Percentiles rank a stretch among this genome's conserved stretches.
phyloP scores from a whole-genome alignment of 805 yeast genomes.

The Yamadazyma nakazawae region DNA sequence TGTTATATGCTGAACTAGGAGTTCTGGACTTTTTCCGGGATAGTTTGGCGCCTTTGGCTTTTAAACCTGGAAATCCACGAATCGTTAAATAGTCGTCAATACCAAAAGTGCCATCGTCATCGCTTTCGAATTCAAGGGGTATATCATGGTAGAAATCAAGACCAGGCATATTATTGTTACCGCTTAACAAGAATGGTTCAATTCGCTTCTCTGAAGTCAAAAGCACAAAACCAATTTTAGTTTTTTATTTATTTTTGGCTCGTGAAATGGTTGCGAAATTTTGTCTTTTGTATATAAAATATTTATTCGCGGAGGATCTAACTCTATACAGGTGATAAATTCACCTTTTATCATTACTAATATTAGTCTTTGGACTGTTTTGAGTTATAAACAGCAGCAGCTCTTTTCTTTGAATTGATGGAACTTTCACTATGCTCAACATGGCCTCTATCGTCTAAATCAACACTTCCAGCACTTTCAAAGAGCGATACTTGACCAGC shows the following conservation, averaged over 20 bases:
- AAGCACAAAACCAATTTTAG: not conserved
- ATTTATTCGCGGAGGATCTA: too few relatives aligned
- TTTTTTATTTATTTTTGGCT: too few relatives aligned
- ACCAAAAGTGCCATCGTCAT: not conserved
- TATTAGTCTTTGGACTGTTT: too few relatives aligned
- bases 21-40: not conserved
- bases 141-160: not conserved
- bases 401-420: slow-evolving; percentile 36
- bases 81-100: slow-evolving; percentile 1
- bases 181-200: not conserved
- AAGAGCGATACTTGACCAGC: slow-evolving; percentile 77
- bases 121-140: not conserved
- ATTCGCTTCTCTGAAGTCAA: not conserved
- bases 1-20: not conserved
- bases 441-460: slow-evolving; percentile 76
- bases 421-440: slow-evolving; percentile 47
- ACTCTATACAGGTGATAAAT: too few relatives aligned
- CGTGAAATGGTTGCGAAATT: not conserved
- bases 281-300: not conserved
- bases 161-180: not conserved
- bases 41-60: not conserved
- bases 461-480: slow-evolving; percentile 74
- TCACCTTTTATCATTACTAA: too few relatives aligned
- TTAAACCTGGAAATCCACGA: not conserved
- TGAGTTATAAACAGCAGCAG: slow-evolving; percentile 16